A percentile compares a stretch with the other conserved stretches of the same genome.
These are phyloP conservation scores for Paraleonurus japonicus DNA, from an alignment of 257 asterid genomes.

Conservation along the genomic window DNA sequence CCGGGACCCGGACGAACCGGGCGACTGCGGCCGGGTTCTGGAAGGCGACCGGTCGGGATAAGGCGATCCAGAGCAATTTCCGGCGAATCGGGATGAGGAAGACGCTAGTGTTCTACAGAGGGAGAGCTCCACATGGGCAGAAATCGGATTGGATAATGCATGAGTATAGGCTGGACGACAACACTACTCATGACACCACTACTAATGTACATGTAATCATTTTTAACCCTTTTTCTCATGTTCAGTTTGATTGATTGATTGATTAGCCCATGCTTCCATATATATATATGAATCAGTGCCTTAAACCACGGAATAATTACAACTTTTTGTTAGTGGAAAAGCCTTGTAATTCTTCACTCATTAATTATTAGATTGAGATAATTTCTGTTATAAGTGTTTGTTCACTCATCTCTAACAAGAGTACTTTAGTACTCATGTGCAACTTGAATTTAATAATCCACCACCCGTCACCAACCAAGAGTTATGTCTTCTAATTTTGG, in stretches of 20 bases:
- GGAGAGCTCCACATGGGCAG: conserved; percentile 89
- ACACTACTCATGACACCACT: conserved; percentile 26
- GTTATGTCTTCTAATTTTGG: too few species aligned
- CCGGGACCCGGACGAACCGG: conserved; percentile 85
- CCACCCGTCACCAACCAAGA: too few species aligned
- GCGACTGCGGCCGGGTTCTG: conserved; percentile 93
- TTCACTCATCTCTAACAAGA: too few species aligned
- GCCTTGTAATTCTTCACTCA: background rate
- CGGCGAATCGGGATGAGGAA: conserved; percentile 84
- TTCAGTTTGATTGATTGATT: conserved; percentile 3
- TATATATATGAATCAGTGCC: background rate
- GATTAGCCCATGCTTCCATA: background rate
- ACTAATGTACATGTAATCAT: conserved; percentile 24
- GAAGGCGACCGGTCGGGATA: conserved; percentile 95
- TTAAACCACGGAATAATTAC: background rate
- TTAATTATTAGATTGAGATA: too few species aligned
- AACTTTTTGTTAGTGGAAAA: background rate
- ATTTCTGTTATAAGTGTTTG: too few species aligned
- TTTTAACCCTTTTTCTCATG: background rate
- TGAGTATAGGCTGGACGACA: conserved; percentile 75
- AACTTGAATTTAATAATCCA: too few species aligned
- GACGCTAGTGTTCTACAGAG: conserved; percentile 80
- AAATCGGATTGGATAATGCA: conserved; percentile 97
- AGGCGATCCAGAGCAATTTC: conserved; percentile 64
- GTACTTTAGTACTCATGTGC: too few species aligned